phyloP scores from a whole-genome alignment of 345 rosid species.

The Eucalyptus erythrocorys region DNA sequence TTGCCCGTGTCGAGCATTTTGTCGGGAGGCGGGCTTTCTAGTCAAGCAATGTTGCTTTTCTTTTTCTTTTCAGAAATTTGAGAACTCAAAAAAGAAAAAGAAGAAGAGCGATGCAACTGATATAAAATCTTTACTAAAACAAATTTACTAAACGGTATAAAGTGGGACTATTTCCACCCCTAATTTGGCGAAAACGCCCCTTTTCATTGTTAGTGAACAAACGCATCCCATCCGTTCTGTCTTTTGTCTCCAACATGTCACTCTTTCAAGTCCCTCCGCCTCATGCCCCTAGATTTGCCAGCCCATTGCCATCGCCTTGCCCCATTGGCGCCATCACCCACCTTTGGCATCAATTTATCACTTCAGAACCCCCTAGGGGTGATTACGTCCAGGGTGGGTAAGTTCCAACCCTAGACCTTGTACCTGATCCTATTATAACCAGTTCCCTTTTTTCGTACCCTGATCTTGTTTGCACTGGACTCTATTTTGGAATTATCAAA shows the following conservation, averaged over 20 bases:
- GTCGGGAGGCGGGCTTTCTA: not conserved
- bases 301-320: not conserved
- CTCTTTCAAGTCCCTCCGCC: not conserved
- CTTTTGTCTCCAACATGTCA: not conserved
- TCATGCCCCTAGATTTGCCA: not conserved
- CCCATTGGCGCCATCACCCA: not conserved
- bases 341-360: not conserved
- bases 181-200: not conserved
- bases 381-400: fast-evolving
- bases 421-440: fast-evolving
- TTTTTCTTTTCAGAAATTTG: not conserved
- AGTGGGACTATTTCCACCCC: not conserved
- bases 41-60: not conserved
- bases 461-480: too few relatives aligned
- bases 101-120: not conserved
- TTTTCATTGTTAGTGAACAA: not conserved
- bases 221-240: not conserved
- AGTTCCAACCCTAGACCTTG: fast-evolving
- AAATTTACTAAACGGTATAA: not conserved
- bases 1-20: not conserved
- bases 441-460: fast-evolving
- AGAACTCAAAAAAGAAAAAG: not conserved
- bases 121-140: not conserved
- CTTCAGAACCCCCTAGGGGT: not conserved
- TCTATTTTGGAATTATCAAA: fast-evolving